Percentiles rank a stretch among this genome's conserved stretches.
Evolutionary conservation across 1,284 basidiomycete species (phyloP).

Genomic region (Irpex rosettiformis): DNA sequence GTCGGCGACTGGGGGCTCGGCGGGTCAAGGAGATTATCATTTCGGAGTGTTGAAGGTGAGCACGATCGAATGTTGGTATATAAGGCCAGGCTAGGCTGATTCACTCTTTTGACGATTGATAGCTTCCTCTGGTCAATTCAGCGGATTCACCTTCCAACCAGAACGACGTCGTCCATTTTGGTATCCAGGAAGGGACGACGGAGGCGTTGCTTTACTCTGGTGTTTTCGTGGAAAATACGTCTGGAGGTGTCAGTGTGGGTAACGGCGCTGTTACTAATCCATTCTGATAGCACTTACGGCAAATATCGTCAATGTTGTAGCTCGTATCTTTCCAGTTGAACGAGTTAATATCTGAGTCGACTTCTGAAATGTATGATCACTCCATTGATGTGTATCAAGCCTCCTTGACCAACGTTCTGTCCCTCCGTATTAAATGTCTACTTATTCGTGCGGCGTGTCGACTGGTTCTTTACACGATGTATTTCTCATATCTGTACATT

Average conservation of each 20-base stretch:
- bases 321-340: too few species aligned
- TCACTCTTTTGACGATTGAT: not conserved
- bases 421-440: too few species aligned
- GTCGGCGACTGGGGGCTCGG: conserved; percentile 35
- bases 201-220: conserved; percentile 57
- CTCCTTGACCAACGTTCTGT: too few species aligned
- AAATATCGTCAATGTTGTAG: not conserved
- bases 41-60: conserved; percentile 53
- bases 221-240: conserved; percentile 44
- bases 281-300: not conserved
- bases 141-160: conserved; percentile 42
- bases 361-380: too few species aligned
- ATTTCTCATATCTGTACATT: too few species aligned
- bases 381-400: too few species aligned
- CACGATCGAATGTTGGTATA: not conserved
- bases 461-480: too few species aligned
- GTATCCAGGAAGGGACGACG: conserved; percentile 51
- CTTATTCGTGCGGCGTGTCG: too few species aligned
- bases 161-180: conserved; percentile 52
- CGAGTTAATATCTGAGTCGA: too few species aligned
- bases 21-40: conserved; percentile 57
- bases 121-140: conserved; percentile 54
- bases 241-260: conserved; percentile 21
- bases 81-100: not conserved
- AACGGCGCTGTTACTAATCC: conserved; percentile 7